phyloP scores from a whole-genome alignment of 2,329 filamentous ascomycete species.

The Penicillium vulpinum region DNA sequence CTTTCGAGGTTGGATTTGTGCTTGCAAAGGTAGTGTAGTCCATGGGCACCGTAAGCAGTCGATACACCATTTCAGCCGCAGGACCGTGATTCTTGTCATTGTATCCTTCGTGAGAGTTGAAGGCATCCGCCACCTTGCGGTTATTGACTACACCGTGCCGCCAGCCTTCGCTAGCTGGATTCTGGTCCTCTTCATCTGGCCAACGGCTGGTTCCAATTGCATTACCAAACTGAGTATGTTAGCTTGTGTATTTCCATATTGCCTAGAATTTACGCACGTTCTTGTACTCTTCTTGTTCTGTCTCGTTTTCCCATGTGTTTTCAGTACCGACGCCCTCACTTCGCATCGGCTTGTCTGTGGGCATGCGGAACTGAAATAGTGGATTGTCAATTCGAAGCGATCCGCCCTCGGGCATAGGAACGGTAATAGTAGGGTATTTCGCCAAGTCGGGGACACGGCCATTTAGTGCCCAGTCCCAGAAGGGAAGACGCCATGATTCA shows the following conservation, averaged over 20 bases:
- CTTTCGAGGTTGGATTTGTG: slow-evolving; percentile 22
- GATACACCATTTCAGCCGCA: slow-evolving; percentile 21
- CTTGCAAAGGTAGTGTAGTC: slow-evolving; percentile 21
- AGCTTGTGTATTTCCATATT: background rate
- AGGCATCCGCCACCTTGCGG: slow-evolving; percentile 17
- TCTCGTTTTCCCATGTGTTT: slow-evolving; percentile 8
- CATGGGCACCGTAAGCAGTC: slow-evolving; percentile 17
- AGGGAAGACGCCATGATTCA: slow-evolving; percentile 48
- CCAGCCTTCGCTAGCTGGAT: slow-evolving; percentile 15
- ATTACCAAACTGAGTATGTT: slow-evolving; percentile 13
- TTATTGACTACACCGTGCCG: slow-evolving; percentile 24
- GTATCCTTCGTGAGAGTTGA: slow-evolving; percentile 11
- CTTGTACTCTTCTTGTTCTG: slow-evolving; percentile 9
- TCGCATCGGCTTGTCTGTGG: slow-evolving; percentile 16
- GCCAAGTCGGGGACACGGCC: slow-evolving; percentile 28
- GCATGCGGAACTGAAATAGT: slow-evolving; percentile 47
- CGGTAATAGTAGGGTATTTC: slow-evolving; percentile 29
- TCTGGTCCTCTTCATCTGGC: slow-evolving; percentile 15
- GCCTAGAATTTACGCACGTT: background rate
- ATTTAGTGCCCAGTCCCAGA: slow-evolving; percentile 49
- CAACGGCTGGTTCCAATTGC: slow-evolving; percentile 30
- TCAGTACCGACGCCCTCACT: slow-evolving; percentile 11
- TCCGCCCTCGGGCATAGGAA: slow-evolving; percentile 42
- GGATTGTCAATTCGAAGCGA: slow-evolving; percentile 44
- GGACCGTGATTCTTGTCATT: slow-evolving; percentile 15